Conservation (phyloP, 1,139 yeast species). For the Zygoascus sp. region DNA sequence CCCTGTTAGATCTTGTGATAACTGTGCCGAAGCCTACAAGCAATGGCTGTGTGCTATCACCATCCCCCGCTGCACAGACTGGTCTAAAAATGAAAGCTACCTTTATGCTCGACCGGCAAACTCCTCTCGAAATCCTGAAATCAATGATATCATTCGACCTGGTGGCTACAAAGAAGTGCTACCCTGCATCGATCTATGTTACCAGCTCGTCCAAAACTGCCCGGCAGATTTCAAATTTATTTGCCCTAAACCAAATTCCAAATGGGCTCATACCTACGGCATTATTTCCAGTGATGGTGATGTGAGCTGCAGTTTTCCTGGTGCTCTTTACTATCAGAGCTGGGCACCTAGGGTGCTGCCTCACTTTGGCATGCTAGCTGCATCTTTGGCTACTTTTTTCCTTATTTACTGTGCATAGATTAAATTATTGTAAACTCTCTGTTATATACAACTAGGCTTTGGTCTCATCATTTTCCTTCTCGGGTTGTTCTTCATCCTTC, state of each 20-base stretch:
- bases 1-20: slow-evolving; percentile 64
- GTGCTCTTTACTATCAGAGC: slow-evolving; percentile 33
- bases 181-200: slow-evolving; percentile 82
- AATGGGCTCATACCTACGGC: slow-evolving; percentile 29
- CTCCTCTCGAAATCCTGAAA: slow-evolving; percentile 58
- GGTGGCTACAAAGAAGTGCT: slow-evolving; percentile 69
- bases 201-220: slow-evolving; percentile 75
- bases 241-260: slow-evolving; percentile 51
- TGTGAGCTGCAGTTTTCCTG: slow-evolving; percentile 36
- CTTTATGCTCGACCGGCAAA: slow-evolving; percentile 46
- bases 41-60: slow-evolving; percentile 88
- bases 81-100: slow-evolving; percentile 44
- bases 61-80: slow-evolving; percentile 77
- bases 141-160: slow-evolving; percentile 57
- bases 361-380: slow-evolving; percentile 1
- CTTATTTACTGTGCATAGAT: slow-evolving; percentile 3
- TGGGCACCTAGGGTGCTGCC: slow-evolving; percentile 1
- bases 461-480: background rate
- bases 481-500: background rate
- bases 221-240: slow-evolving; percentile 69
- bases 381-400: background rate
- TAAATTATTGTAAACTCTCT: background rate
- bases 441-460: background rate
- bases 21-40: slow-evolving; percentile 68
- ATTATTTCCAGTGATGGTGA: slow-evolving; percentile 30